Evolutionary conservation across 2,329 filamentous ascomycete species (phyloP).

Genomic region (Fusarium chuoi): DNA sequence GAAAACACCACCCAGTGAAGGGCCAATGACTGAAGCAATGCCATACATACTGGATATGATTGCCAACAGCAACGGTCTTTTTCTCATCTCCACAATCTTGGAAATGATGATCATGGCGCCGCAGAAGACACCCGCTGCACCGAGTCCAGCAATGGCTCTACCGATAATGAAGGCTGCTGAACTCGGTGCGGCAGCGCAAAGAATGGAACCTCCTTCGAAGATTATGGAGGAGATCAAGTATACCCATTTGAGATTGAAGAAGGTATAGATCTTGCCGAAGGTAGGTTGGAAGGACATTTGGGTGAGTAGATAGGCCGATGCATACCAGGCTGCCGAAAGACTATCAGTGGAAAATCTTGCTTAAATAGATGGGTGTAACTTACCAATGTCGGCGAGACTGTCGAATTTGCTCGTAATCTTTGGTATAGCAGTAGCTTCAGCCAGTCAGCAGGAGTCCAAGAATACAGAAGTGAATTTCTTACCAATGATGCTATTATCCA

Average conservation of each 20-base stretch:
- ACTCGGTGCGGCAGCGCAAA: slow-evolving; percentile 45
- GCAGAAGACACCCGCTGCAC: slow-evolving; percentile 35
- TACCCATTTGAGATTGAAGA: slow-evolving; percentile 47
- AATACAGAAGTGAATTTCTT: fast-evolving
- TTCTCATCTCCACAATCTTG: slow-evolving; percentile 27
- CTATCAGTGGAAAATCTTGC: fast-evolving
- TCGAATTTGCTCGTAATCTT: slow-evolving; percentile 46
- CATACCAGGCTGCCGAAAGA: slow-evolving; percentile 46
- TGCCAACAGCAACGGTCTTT: slow-evolving; percentile 18
- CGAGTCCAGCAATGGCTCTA: slow-evolving; percentile 51
- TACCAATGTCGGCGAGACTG: slow-evolving; percentile 47
- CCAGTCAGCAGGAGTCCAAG: neutral
- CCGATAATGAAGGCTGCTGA: slow-evolving; percentile 52
- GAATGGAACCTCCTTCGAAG: slow-evolving; percentile 43
- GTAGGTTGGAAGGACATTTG: slow-evolving; percentile 41
- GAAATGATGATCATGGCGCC: slow-evolving; percentile 27
- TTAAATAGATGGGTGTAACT: neutral
- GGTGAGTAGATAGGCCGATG: slow-evolving; percentile 43
- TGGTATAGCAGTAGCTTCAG: slow-evolving; percentile 40
- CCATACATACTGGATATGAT: slow-evolving; percentile 40
- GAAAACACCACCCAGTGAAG: slow-evolving; percentile 34
- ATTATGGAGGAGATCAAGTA: slow-evolving; percentile 38
- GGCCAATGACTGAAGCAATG: slow-evolving; percentile 29
- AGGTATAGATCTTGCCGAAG: slow-evolving; percentile 48
- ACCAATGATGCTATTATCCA: slow-evolving; percentile 41